Evolutionary conservation across 2,329 filamentous ascomycete genomes (phyloP).

Genomic region (Monosporascus sp.): DNA sequence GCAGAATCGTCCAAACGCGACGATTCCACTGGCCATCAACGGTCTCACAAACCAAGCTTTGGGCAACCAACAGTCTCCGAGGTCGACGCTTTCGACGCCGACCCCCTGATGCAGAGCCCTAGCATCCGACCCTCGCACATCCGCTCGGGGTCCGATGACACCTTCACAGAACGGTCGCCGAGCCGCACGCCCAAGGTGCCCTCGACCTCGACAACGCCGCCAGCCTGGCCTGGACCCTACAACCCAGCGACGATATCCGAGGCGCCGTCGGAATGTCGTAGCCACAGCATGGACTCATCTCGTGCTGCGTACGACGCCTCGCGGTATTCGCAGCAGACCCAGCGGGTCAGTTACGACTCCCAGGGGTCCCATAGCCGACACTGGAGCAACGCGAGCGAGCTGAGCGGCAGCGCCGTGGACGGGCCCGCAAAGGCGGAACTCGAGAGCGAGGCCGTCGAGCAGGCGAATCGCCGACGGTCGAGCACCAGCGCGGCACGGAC

Average conservation of each 20-base stretch:
- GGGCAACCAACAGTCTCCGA: conserved; percentile 36
- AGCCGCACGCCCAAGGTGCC: conserved; percentile 12
- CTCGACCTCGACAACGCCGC: conserved; percentile 17
- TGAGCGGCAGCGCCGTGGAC: conserved; percentile 27
- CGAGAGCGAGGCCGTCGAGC: conserved; percentile 24
- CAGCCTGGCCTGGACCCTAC: conserved; percentile 13
- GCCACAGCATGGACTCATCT: conserved; percentile 24
- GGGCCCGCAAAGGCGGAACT: conserved; percentile 33
- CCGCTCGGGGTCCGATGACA: conserved; percentile 16
- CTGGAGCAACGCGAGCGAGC: conserved; percentile 39
- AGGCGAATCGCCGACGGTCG: conserved; percentile 33
- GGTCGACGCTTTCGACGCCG: conserved; percentile 35
- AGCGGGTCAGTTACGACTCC: conserved; percentile 32
- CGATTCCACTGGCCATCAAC: conserved; percentile 25
- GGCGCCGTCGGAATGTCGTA: conserved; percentile 14
- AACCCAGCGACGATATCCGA: conserved; percentile 10
- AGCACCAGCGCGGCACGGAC: conserved; percentile 15
- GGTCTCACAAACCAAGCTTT: conserved; percentile 32
- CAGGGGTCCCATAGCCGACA: conserved; percentile 34
- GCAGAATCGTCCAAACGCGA: conserved; percentile 29
- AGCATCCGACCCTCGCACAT: conserved; percentile 14
- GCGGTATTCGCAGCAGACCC: conserved; percentile 11
- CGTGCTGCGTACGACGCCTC: conserved; percentile 18
- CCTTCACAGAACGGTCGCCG: conserved; percentile 8
- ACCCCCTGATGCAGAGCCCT: conserved; percentile 32